Evolutionary conservation across 1,284 basidiomycete genomes (phyloP).

Genomic region (Irpex sp.): DNA sequence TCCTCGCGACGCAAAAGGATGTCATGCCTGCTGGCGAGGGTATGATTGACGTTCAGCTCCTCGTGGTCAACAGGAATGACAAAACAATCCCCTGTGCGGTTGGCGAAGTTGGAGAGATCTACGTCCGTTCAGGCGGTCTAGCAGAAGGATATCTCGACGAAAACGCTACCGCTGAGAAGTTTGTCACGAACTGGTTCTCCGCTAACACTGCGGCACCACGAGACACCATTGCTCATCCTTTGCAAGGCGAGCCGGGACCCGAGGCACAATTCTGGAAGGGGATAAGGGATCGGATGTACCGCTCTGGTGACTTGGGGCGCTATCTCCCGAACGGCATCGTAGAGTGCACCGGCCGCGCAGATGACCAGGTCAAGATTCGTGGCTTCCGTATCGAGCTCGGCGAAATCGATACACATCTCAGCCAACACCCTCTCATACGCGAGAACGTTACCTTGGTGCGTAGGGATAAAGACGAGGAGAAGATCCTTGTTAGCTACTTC

Average conservation of each 20-base stretch:
- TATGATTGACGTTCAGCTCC: slow-evolving; percentile 97
- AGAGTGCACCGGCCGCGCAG: slow-evolving; percentile 96
- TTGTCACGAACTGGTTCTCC: slow-evolving; percentile 91
- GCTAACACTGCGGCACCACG: slow-evolving; percentile 44
- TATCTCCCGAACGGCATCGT: slow-evolving; percentile 94
- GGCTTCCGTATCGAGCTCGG: slow-evolving; percentile 99
- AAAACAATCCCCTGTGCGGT: slow-evolving; percentile 87
- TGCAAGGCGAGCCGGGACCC: slow-evolving; percentile 53
- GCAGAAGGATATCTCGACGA: slow-evolving; percentile 94
- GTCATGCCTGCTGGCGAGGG: slow-evolving; percentile 98
- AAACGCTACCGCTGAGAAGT: slow-evolving; percentile 86
- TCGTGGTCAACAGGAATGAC: slow-evolving; percentile 95
- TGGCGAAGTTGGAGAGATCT: slow-evolving; percentile 98
- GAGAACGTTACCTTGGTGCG: slow-evolving; percentile 98
- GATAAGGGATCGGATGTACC: slow-evolving; percentile 97
- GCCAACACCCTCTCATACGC: slow-evolving; percentile 88
- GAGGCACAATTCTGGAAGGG: slow-evolving; percentile 90
- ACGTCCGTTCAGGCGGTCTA: slow-evolving; percentile 94
- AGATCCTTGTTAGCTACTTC: slow-evolving; percentile 97
- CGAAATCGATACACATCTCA: slow-evolving; percentile 97
- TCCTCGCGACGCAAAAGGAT: slow-evolving; percentile 94
- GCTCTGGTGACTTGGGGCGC: slow-evolving; percentile 94
- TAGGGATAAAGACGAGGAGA: slow-evolving; percentile 99
- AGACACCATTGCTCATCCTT: slow-evolving; percentile 72
- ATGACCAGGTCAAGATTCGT: slow-evolving; percentile 99